These are phyloP conservation scores for Phytopythium montanum DNA, from an alignment of 352 stramenopile genomes.

Conservation along the genomic window DNA sequence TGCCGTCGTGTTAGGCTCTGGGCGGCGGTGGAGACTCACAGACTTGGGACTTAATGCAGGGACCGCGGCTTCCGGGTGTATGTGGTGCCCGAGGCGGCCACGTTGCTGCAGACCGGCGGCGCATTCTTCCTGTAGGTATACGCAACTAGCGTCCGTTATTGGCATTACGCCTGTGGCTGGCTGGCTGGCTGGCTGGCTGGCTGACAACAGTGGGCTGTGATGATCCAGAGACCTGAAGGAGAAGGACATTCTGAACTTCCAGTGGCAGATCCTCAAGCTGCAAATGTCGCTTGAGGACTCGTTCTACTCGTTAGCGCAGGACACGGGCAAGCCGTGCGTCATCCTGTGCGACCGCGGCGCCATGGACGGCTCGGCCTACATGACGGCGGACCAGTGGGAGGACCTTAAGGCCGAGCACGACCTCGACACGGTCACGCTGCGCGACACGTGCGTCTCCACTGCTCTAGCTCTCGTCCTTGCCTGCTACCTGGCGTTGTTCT, in stretches of 20 bases:
- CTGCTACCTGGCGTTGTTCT: neutral
- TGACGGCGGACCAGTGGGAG: constrained; percentile 88
- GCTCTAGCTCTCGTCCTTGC: neutral
- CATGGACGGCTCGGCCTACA: constrained; percentile 96
- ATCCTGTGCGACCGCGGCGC: constrained; percentile 95
- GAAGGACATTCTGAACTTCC: constrained; percentile 84
- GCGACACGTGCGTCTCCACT: constrained; percentile 55
- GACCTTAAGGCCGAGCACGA: constrained; percentile 76
- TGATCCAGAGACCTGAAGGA: constrained; percentile 62
- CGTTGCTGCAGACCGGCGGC: constrained; percentile 93
- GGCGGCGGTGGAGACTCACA: neutral
- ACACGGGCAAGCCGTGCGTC: constrained; percentile 83
- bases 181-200: neutral
- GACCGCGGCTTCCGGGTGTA: constrained; percentile 95
- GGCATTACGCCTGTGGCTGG: neutral
- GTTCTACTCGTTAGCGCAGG: constrained; percentile 79
- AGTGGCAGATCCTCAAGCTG: constrained; percentile 83
- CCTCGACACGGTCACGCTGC: constrained; percentile 81
- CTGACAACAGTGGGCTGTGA: neutral
- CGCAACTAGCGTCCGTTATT: neutral
- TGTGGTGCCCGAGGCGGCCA: constrained; percentile 94
- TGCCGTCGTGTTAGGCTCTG: neutral
- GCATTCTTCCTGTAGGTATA: constrained; percentile 74
- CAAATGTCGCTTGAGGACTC: constrained; percentile 84
- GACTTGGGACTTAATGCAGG: constrained; percentile 20